These are phyloP conservation scores for Lactarius pseudohatsudake DNA, from an alignment of 768 basidiomycete species.

Conservation along the genomic window DNA sequence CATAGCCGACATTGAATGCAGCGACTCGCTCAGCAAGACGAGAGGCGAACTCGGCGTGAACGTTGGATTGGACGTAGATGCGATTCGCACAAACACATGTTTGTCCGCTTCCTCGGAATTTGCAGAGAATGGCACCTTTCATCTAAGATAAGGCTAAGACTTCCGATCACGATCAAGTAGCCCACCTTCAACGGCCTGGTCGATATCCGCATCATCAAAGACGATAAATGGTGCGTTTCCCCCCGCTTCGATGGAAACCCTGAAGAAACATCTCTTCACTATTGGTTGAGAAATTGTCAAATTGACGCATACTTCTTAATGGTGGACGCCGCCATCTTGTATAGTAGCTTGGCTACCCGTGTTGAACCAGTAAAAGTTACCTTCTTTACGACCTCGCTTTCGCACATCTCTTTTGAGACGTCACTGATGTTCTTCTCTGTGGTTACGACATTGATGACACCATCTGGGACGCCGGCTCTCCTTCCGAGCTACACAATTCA, in stretches of 20 bases:
- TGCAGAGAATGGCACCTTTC: constrained; percentile 68
- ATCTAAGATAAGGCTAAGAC: not conserved
- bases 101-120: constrained; percentile 81
- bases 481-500: constrained; percentile 59
- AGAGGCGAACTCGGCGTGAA: constrained; percentile 92
- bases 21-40: constrained; percentile 82
- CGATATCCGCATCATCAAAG: constrained; percentile 93
- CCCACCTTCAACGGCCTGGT: constrained; percentile 82
- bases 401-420: constrained; percentile 94
- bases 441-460: constrained; percentile 93
- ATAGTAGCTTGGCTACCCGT: constrained; percentile 72
- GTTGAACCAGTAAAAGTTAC: constrained; percentile 92
- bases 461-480: constrained; percentile 91
- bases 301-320: constrained; percentile 69
- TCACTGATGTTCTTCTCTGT: constrained; percentile 80
- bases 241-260: constrained; percentile 81
- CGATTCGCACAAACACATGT: constrained; percentile 89
- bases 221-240: constrained; percentile 97
- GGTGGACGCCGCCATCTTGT: constrained; percentile 69
- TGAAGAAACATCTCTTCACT: constrained; percentile 24
- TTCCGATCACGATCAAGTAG: constrained; percentile 22
- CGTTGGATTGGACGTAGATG: constrained; percentile 86
- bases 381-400: constrained; percentile 83
- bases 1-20: constrained; percentile 84
- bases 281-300: not conserved